Evolutionary conservation across 2,329 filamentous ascomycete genomes (phyloP).

Genomic region (Lachnellula occidentalis): DNA sequence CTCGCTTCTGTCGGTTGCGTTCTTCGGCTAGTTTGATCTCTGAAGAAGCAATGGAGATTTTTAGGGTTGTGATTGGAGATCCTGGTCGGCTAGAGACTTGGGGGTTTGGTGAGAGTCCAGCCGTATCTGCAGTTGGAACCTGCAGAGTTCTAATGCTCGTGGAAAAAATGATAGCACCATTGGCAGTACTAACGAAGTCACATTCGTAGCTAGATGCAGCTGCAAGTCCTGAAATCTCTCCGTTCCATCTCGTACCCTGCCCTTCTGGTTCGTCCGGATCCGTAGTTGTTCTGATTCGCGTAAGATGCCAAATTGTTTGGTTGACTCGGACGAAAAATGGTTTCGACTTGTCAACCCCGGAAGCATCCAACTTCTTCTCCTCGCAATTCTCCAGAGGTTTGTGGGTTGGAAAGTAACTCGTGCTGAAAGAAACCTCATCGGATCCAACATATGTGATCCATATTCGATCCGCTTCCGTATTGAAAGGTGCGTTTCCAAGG

Average conservation of each 20-base stretch:
- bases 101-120: conserved; percentile 34
- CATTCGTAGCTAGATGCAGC: conserved; percentile 72
- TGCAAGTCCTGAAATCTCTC: conserved; percentile 63
- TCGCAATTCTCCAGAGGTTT: conserved; percentile 28
- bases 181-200: conserved; percentile 67
- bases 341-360: conserved; percentile 61
- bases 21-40: conserved; percentile 67
- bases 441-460: conserved; percentile 78
- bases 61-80: conserved; percentile 70
- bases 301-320: conserved; percentile 73
- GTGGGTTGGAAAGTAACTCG: conserved; percentile 55
- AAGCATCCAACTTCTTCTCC: conserved; percentile 30
- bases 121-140: conserved; percentile 25
- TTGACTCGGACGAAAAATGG: conserved; percentile 77
- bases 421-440: conserved; percentile 72
- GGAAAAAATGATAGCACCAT: conserved; percentile 62
- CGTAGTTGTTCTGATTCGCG: conserved; percentile 55
- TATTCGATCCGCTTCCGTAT: conserved; percentile 64
- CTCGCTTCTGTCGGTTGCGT: conserved; percentile 61
- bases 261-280: conserved; percentile 30
- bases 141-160: conserved; percentile 52
- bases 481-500: conserved; percentile 69
- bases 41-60: conserved; percentile 67
- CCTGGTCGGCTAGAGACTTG: conserved; percentile 65
- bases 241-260: conserved; percentile 58